These are phyloP conservation scores for Bothriochloa decipiens DNA, from an alignment of 176 grass and related monocot genomes.

Conservation along the genomic window DNA sequence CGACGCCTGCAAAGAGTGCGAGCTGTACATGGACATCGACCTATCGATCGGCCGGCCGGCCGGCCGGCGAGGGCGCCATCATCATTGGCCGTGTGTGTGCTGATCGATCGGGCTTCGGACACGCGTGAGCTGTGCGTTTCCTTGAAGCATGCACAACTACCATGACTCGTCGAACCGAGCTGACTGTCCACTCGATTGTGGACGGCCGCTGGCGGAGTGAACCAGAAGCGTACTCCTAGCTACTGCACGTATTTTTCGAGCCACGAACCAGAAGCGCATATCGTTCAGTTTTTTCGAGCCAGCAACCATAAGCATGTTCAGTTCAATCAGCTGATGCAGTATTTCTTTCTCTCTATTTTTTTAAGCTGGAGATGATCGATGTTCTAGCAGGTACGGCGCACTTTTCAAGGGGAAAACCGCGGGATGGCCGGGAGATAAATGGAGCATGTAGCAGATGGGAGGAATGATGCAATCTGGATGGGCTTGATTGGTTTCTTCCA, in stretches of 20 bases:
- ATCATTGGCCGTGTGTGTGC: constrained; percentile 20
- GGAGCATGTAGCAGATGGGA: not conserved
- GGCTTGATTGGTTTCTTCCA: constrained; percentile 21
- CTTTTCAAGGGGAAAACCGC: not conserved
- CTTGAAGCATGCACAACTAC: constrained; percentile 29
- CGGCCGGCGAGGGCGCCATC: constrained; percentile 19
- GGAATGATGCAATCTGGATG: constrained; percentile 9
- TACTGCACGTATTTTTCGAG: not conserved
- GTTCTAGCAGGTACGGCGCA: not conserved
- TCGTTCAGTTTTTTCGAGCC: not conserved
- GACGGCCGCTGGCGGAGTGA: constrained; percentile 19
- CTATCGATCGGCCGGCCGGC: not conserved
- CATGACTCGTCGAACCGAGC: constrained; percentile 3
- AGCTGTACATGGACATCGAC: not conserved
- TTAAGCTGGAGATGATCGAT: not conserved
- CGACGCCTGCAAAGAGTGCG: not conserved
- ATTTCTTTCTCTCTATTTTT: not conserved
- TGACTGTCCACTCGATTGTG: constrained; percentile 17
- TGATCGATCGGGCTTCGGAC: not conserved
- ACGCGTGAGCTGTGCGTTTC: not conserved
- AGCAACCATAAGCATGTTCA: not conserved
- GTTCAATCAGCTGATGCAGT: constrained; percentile 20
- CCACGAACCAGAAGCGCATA: not conserved
- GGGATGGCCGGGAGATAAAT: not conserved
- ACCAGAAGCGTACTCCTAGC: constrained; percentile 19